Base-by-base conservation (phyloP, 768 basidiomycete species). In the Leccinum disarticulatum region DNA sequence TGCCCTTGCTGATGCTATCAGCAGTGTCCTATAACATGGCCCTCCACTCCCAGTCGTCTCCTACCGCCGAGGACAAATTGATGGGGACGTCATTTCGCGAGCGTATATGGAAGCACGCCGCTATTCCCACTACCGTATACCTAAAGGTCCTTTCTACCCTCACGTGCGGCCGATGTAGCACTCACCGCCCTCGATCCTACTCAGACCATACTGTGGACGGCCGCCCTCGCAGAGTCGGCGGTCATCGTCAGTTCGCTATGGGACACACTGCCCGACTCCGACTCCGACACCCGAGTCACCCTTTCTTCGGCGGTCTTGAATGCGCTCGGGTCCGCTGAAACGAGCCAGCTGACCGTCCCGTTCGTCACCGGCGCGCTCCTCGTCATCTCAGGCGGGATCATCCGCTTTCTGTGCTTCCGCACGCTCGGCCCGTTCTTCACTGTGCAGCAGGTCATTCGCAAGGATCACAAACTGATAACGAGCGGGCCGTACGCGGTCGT, bases 401-500 rank as follows among this genome's bases (percentile, higher is more conserved):
- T 64, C 30, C 61, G 13, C 57, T 63, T n/a, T 62, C 64, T 41
- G 7, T 59, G 62, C 22, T 66, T 58, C 15, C 59, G 49, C 14
- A 36, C 48, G 5, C 68, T 72, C 14, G 72, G 72, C 1, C 53
- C 47, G 1, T 49, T 56, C 27, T 73, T 64, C 27, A 73, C 66
- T 1, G 63, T 64, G 22, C 43, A 61, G 10, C 61, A 65, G 15
- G 63, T 64, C 33, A n/a, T 71, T 11, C 58, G 62, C 27, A 61
- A 61, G 22, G 62, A 64, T 0, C 70, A 66, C 54, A 62, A 36
- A 28, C 61, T 75, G 22, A 48, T 74, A 15, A 74, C 68, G n/a
- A 55, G 31, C 0, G 72, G 70, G 2, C 69, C 68, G 1, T 75
- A 74, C 31, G n/a, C 61, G 1, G 28, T 66, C 25, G 64, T 74